These are phyloP conservation scores for Harringtonia lauricola DNA, from an alignment of 2,329 filamentous ascomycete species.

Conservation along the genomic window DNA sequence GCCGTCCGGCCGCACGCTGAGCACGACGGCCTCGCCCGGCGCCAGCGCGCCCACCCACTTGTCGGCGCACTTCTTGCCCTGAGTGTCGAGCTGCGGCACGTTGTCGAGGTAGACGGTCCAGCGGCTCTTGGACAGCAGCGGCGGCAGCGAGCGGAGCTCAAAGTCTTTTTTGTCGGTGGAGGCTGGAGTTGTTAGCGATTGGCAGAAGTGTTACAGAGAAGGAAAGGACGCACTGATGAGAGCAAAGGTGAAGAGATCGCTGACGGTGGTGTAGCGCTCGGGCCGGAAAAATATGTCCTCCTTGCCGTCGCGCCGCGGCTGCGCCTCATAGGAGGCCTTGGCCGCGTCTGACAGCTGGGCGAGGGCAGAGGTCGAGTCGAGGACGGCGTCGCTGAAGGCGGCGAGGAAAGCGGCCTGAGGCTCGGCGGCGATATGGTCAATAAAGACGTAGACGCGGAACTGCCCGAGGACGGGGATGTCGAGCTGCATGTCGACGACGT, in stretches of 20 bases:
- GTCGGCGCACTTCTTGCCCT: constrained; percentile 43
- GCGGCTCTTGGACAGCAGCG: constrained; percentile 46
- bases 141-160: constrained; percentile 54
- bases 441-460: constrained; percentile 63
- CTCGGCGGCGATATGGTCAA: constrained; percentile 41
- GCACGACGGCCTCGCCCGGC: constrained; percentile 46
- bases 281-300: constrained; percentile 58
- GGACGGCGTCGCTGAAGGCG: constrained; percentile 42
- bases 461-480: constrained; percentile 71
- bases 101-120: constrained; percentile 68
- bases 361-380: constrained; percentile 39
- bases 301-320: constrained; percentile 42
- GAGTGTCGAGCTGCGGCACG: constrained; percentile 40
- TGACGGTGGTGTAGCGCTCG: constrained; percentile 56
- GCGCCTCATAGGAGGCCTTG: constrained; percentile 46
- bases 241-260: constrained; percentile 57
- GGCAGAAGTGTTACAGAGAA: background rate
- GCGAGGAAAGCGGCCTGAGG: constrained; percentile 44
- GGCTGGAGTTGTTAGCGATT: constrained; percentile 28
- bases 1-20: constrained; percentile 61
- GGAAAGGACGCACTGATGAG: constrained; percentile 47
- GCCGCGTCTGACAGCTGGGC: constrained; percentile 47
- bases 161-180: constrained; percentile 48
- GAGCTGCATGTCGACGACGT: constrained; percentile 65
- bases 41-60: constrained; percentile 56